phyloP scores from a whole-genome alignment of 768 basidiomycete species.

The Kwoniella sp. region DNA sequence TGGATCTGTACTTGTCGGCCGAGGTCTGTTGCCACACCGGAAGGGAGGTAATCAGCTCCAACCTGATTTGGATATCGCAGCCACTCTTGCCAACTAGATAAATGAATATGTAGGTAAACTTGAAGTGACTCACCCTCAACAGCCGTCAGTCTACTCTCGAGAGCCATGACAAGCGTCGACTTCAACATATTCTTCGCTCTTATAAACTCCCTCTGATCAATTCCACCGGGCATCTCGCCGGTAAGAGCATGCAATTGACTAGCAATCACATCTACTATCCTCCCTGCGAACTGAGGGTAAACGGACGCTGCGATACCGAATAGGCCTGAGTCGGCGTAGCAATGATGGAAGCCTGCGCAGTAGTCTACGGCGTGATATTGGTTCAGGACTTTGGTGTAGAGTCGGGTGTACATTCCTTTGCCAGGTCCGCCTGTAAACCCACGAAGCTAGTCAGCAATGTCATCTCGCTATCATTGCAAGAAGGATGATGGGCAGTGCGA shows the following conservation, averaged over 20 bases:
- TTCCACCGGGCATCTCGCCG: slow-evolving; percentile 57
- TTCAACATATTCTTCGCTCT: slow-evolving; percentile 96
- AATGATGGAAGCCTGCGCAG: slow-evolving; percentile 95
- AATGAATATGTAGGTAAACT: no score
- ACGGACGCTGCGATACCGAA: slow-evolving; percentile 91
- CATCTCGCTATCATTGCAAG: no score
- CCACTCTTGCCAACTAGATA: no score
- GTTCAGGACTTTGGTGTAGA: slow-evolving; percentile 95
- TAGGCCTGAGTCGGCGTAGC: slow-evolving; percentile 89
- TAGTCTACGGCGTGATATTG: slow-evolving; percentile 91
- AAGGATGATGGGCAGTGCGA: no score
- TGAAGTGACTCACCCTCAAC: slow-evolving; percentile 60
- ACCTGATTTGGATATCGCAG: no score
- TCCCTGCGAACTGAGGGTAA: slow-evolving; percentile 63
- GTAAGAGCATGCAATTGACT: slow-evolving; percentile 83
- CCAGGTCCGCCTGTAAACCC: slow-evolving; percentile 76
- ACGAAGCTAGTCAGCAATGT: background rate
- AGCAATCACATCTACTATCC: slow-evolving; percentile 79
- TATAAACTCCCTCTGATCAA: slow-evolving; percentile 65
- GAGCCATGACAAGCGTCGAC: slow-evolving; percentile 87
- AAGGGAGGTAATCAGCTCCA: slow-evolving; percentile 61
- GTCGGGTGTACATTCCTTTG: slow-evolving; percentile 97
- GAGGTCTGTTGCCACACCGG: slow-evolving; percentile 59
- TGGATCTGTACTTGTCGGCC: slow-evolving; percentile 91
- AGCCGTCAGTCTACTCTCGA: slow-evolving; percentile 68